These are phyloP conservation scores for Lachnum nothofagi DNA, from an alignment of 2,329 filamentous ascomycete genomes.

Conservation along the genomic window DNA sequence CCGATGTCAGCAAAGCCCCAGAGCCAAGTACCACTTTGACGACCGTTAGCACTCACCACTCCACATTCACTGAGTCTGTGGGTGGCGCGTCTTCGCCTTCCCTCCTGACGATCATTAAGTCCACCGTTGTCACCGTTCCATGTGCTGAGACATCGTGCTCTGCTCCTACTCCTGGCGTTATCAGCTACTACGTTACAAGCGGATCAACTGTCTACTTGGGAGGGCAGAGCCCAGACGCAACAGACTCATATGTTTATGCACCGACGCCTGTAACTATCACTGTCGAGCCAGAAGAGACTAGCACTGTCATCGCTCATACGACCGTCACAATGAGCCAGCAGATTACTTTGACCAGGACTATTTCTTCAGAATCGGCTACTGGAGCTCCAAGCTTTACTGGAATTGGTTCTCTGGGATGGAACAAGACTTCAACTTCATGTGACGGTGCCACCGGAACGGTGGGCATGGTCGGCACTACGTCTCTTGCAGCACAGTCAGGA, in stretches of 20 bases:
- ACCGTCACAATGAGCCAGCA: constrained; percentile 9
- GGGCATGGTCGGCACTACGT: neutral
- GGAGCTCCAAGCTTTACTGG: constrained; percentile 11
- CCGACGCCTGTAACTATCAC: constrained; percentile 21
- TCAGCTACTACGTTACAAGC: constrained; percentile 18
- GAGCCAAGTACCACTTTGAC: neutral
- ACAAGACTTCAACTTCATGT: constrained; percentile 13
- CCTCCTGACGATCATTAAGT: constrained; percentile 7
- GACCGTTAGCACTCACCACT: neutral
- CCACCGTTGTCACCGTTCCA: neutral
- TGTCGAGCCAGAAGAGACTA: constrained; percentile 16
- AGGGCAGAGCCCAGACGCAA: constrained; percentile 19
- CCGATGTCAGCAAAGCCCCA: neutral
- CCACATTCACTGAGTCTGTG: constrained; percentile 2
- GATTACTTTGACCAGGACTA: constrained; percentile 16
- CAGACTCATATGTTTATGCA: constrained; percentile 14
- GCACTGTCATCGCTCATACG: constrained; percentile 12
- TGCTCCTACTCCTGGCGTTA: constrained; percentile 4
- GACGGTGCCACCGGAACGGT: neutral
- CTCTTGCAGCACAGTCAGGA: constrained; percentile 1
- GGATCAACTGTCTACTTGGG: constrained; percentile 23
- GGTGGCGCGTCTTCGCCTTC: neutral
- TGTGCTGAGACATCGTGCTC: neutral
- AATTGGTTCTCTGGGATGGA: constrained; percentile 21
- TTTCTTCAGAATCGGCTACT: constrained; percentile 1